A percentile compares a stretch with the other conserved stretches of the same genome.
Conservation (phyloP, 352 stramenopile species). For the Globisporangium ultimum region DNA sequence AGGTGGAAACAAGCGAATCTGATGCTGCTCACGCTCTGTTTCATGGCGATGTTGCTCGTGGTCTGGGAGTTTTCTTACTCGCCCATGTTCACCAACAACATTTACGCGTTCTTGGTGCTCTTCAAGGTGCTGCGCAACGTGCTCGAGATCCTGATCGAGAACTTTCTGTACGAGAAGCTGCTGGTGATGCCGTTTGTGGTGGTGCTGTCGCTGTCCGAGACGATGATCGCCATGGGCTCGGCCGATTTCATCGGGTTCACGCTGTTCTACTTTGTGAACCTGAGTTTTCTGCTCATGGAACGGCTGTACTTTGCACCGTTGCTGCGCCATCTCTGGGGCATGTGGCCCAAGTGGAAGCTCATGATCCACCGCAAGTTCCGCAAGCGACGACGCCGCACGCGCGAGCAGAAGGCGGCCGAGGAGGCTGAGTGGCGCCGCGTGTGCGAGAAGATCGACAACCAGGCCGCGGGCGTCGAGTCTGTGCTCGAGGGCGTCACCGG, state of each 20-base stretch:
- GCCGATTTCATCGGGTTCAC: conserved; percentile 95
- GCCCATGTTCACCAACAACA: conserved; percentile 85
- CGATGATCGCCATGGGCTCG: conserved; percentile 94
- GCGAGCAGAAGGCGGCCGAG: conserved; percentile 91
- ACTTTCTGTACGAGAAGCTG: conserved; percentile 89
- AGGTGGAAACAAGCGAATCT: conserved; percentile 92
- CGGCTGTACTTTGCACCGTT: conserved; percentile 93
- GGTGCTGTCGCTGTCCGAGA: conserved; percentile 88
- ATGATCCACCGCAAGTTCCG: conserved; percentile 74
- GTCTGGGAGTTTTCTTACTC: conserved; percentile 98
- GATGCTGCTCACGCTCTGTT: conserved; percentile 76
- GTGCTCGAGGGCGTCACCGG: conserved; percentile 89
- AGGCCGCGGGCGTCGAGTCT: conserved; percentile 92
- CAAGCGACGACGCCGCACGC: conserved; percentile 71
- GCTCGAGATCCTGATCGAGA: conserved; percentile 83
- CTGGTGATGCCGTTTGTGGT: conserved; percentile 89
- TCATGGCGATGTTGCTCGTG: conserved; percentile 87
- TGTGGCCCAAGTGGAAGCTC: conserved; percentile 93
- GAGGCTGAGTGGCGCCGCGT: conserved; percentile 91
- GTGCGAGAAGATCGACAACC: conserved; percentile 94
- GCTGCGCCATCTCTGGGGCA: conserved; percentile 62
- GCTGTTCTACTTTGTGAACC: conserved; percentile 92
- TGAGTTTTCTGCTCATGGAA: conserved; percentile 91
- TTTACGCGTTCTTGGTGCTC: conserved; percentile 89
- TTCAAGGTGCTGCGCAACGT: conserved; percentile 88